Percentiles rank a stretch among this genome's conserved stretches.
Evolutionary conservation across 2,329 filamentous ascomycete genomes (phyloP).

Genomic region (Hypoxylon sp.): DNA sequence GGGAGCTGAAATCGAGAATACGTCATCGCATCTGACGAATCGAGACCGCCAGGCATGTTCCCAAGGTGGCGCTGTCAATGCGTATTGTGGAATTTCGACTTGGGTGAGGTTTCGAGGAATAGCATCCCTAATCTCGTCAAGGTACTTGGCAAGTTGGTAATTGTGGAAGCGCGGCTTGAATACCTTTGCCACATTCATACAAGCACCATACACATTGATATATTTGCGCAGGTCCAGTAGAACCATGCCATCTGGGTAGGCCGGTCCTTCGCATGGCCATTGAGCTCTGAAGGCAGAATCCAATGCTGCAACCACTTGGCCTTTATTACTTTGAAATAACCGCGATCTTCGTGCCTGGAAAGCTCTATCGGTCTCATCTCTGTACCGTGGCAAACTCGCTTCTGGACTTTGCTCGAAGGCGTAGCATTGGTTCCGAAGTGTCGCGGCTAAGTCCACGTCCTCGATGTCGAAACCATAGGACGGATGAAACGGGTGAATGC

Average conservation of each 20-base stretch:
- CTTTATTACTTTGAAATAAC: background rate
- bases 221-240: background rate
- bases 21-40: constrained; percentile 15
- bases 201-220: constrained; percentile 16
- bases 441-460: background rate
- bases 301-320: background rate
- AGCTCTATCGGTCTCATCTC: background rate
- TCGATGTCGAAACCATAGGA: background rate
- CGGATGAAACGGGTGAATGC: background rate
- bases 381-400: background rate
- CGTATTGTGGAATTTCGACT: background rate
- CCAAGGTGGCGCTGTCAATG: background rate
- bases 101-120: background rate
- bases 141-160: constrained; percentile 20
- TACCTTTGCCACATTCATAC: background rate
- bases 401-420: constrained; percentile 2
- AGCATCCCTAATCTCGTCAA: constrained; percentile 3
- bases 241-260: background rate
- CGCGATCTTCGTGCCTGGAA: background rate
- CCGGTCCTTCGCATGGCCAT: constrained; percentile 30
- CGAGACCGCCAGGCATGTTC: background rate
- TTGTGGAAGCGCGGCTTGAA: constrained; percentile 38
- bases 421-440: background rate
- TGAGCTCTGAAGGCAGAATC: constrained; percentile 5
- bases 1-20: constrained; percentile 25